A percentile compares a stretch with the other conserved stretches of the same genome.
phyloP scores from a whole-genome alignment of 1,139 yeast genomes.

The Meyerozyma carpophila region DNA sequence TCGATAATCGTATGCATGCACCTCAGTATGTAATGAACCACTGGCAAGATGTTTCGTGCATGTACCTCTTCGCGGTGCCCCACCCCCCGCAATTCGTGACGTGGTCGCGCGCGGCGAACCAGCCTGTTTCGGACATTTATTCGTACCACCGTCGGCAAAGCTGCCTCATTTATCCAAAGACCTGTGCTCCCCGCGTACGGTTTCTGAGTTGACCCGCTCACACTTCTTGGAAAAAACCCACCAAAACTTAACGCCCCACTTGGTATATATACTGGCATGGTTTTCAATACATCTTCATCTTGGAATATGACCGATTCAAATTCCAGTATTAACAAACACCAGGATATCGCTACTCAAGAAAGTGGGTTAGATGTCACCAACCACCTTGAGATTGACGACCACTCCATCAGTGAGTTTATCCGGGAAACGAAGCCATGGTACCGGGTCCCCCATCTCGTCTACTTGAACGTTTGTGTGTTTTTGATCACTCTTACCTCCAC shows the following conservation, averaged over 20 bases:
- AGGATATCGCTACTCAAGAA: background rate
- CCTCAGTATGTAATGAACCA: no score
- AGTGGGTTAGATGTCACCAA: background rate
- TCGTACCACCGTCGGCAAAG: background rate
- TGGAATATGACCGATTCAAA: background rate
- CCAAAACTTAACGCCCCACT: background rate
- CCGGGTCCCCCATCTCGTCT: constrained; percentile 21
- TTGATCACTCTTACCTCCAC: constrained; percentile 41
- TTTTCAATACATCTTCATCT: background rate
- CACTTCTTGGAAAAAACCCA: background rate
- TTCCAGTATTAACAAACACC: background rate
- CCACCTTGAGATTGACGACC: background rate
- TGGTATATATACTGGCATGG: background rate
- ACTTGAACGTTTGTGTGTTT: constrained; percentile 30
- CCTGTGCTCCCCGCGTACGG: background rate
- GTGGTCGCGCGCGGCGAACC: background rate
- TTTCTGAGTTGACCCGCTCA: background rate
- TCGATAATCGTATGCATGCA: no score
- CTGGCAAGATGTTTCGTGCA: background rate
- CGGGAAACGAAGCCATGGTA: constrained; percentile 9
- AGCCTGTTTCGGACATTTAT: background rate
- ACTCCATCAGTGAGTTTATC: constrained; percentile 5
- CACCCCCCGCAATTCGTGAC: background rate
- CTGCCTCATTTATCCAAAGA: background rate
- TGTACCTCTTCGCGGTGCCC: background rate